Evolutionary conservation across 805 yeast genomes (phyloP), one percentile per base, ranked within the genome.

Genomic region (Suhomyces faveliae): DNA sequence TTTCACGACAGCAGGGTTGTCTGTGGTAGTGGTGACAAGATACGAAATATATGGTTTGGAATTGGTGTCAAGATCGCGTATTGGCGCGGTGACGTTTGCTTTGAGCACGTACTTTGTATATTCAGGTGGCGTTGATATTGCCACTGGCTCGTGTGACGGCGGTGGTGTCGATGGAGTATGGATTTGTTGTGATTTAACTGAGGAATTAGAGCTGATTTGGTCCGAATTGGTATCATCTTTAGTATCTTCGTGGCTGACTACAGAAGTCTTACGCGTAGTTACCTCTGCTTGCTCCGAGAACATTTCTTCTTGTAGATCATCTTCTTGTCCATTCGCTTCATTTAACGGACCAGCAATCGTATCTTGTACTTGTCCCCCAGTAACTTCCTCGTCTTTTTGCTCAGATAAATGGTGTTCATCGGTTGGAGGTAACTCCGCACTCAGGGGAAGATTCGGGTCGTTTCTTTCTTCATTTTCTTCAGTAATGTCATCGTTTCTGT

Each of bases 31-130:
- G 25, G 83, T 77, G 22, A 89, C 71, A 35, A 85, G 70, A 60
- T 86, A 89, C 4, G 94, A 79, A 9, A 87, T 85, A 63, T 68
- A 89, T n/a, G 89, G 84, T 54, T 85, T 86, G 51, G 86, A 85
- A 2, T 86, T 83, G 44, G 66, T 59, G 48, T 88, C 94, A 45
- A 79, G 72, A 60, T 87, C 92, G 57, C 84, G 80, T 47, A 78
- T 76, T 2, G 96, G 94, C 19, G 76, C 76, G 2, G 76, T 62
- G 5, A 86, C 89, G n/a, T 52, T 46, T 20, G 70, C 51, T 12
- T 43, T 45, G 20, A 62, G 51, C 9, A 39, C 23, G 43, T 55
- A 60, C 35, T 50, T 41, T 11, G 40, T 47, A 15, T 29, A 35
- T 22, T 30, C 35, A 24, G 42, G 25, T 13, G 40, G 37, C 19